phyloP scores from a whole-genome alignment of 768 basidiomycete genomes.

The Mrakia frigida region DNA sequence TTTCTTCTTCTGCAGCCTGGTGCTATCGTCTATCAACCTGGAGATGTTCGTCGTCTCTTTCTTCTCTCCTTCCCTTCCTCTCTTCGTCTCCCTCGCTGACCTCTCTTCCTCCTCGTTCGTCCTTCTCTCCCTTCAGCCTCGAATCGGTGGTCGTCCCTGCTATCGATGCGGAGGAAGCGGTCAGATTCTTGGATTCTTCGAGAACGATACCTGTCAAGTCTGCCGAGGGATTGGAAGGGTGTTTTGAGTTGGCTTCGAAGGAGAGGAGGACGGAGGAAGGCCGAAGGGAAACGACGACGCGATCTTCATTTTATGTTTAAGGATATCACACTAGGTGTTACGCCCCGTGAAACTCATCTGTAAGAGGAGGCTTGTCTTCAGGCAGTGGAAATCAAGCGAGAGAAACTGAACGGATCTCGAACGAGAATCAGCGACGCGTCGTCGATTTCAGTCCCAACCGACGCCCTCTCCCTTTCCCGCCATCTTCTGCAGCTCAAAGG shows the following conservation, averaged over 20 bases:
- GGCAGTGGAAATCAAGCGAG: no score
- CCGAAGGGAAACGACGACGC: no score
- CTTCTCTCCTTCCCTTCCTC: neutral
- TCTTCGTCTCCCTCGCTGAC: neutral
- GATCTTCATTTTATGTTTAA: no score
- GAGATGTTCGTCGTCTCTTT: neutral
- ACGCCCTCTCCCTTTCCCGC: no score
- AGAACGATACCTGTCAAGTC: conserved; percentile 11
- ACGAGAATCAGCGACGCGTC: no score
- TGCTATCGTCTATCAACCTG: conserved; percentile 17
- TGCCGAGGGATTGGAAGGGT: conserved; percentile 22
- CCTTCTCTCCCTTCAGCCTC: neutral
- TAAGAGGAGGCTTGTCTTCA: no score
- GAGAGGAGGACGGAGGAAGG: neutral
- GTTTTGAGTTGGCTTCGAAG: neutral
- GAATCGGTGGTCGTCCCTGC: conserved; percentile 22
- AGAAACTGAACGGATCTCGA: no score
- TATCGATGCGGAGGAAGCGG: conserved; percentile 2
- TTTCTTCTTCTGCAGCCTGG: neutral
- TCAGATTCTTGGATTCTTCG: conserved; percentile 16
- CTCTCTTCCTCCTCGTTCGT: neutral
- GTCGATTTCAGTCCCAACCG: no score
- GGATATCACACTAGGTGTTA: no score
- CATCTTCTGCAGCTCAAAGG: no score
- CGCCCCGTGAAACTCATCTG: no score